Evolutionary conservation across 768 basidiomycete genomes (phyloP), one percentile per base, ranked within the genome.

Genomic region (Lentinula raphanica): DNA sequence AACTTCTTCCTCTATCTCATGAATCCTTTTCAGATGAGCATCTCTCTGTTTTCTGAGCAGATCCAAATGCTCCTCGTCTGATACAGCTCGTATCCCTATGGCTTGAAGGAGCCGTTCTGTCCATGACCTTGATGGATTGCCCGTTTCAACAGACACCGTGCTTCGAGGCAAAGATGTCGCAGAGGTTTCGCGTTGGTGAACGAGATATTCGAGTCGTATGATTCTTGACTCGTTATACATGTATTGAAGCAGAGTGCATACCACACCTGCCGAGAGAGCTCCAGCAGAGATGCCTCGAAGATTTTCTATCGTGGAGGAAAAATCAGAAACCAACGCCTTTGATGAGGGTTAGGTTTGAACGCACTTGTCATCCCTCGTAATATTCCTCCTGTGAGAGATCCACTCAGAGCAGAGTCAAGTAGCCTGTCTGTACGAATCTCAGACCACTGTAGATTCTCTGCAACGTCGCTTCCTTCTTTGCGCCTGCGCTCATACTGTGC

Each of bases 371-470:
- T 63, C 2, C 79, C 82, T 70, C 71, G 79, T 50, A 77, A 79
- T 9, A 84, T 60, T 2, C 84, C 85, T 44, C 89, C 92, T 0
- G 88, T 76, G 5, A 86, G 61, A 4, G 80, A 83, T 17, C 92
- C 92, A 60, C 90, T 88, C 17, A 89, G 25, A n/a, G 79, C 81
- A 15, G 84, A 87, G 67, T 94, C 92, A 3, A 89, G 72, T 4
- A 92, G 69, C 54, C 82, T 78, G 29, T 83, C 75, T 60, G 72
- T 76, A 51, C 89, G 78, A 60, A 90, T 68, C 48, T 86, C 80
- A 40, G 73, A 68, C 76, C 75, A 82, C 23, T 80, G 72, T 38
- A 79, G 62, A 27, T 48, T 32, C 8, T 60, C 54, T 13, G 55
- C 19, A 32, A 56, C 19, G 53, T 42, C 56, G 32, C 35, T 58